phyloP scores from a whole-genome alignment of 495 filamentous ascomycete species.

The Chaetomium fimeti region DNA sequence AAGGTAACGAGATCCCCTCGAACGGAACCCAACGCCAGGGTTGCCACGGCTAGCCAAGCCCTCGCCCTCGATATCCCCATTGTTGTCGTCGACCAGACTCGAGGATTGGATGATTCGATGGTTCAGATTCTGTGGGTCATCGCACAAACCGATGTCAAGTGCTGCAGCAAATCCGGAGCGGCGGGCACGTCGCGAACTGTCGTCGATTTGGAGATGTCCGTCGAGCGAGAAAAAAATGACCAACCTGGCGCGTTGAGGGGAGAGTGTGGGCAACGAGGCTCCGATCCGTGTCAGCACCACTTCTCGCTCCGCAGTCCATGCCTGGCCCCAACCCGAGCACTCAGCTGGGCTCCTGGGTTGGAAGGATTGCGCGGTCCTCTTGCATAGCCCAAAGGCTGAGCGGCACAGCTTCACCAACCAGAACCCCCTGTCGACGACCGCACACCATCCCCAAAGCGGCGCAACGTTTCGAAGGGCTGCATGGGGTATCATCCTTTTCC shows the following conservation, averaged over 20 bases:
- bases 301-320: not conserved
- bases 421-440: not conserved
- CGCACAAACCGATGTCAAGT: not conserved
- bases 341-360: slow-evolving; percentile 12
- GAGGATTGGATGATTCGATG: not conserved
- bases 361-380: slow-evolving; percentile 22
- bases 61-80: slow-evolving; percentile 26
- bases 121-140: slow-evolving; percentile 15
- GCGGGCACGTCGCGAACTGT: slow-evolving; percentile 2
- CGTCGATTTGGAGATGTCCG: not conserved
- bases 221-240: not conserved
- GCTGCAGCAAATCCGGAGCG: not conserved
- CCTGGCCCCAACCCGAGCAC: slow-evolving; percentile 8
- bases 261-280: slow-evolving; percentile 9
- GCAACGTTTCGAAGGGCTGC: slow-evolving; percentile 14
- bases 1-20: slow-evolving; percentile 8
- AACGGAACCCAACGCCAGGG: slow-evolving; percentile 16
- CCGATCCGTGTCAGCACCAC: slow-evolving; percentile 5
- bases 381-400: slow-evolving; percentile 23
- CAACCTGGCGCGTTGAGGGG: not conserved
- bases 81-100: slow-evolving; percentile 10
- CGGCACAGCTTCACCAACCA: slow-evolving; percentile 29
- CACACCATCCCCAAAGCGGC: slow-evolving; percentile 21
- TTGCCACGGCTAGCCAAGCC: slow-evolving; percentile 23
- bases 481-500: not conserved